Evolutionary conservation across 2,329 filamentous ascomycete species (phyloP), one percentile per base, ranked within the genome.

Genomic region (Ambrosiella xylebori): DNA sequence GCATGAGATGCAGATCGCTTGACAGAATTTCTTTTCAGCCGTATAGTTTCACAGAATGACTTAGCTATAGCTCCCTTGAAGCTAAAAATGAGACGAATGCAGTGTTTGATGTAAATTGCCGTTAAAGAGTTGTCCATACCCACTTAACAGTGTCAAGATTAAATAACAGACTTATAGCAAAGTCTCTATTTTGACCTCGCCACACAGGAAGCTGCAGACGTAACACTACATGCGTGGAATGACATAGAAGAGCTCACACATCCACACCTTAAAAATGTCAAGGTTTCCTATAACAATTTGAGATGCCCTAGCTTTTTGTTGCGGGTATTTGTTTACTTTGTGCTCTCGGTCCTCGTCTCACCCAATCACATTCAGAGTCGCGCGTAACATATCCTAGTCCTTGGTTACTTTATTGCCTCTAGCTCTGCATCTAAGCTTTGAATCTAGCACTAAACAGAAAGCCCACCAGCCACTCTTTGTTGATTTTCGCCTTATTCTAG

Each of bases 281-380:
- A 51, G 47, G 47, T 27, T 36, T 51, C 27, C 47, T n/a, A 17
- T 15, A 17, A 19, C 35, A 35, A 15, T 2, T 35, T 7, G 3
- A 17, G 27, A 8, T 51, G 15, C 47, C 47, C 27, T 11, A 35
- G 35, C 44, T 17, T 60, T 12, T 36, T 57, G 13, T 51, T 60
- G 55, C 58, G 55, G 58, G 36, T 50, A 53, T 60, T 60, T 60
- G 59, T 57, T 60, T 60, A 57, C 59, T 54, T 27, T 54, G 37
- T 27, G 52, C 52, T 59, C 41, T 50, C 51, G 27, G 41, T 38
- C 51, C 51, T 57, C 37, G 50, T 38, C 11, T 17, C 38, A 52
- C 38, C 59, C 59, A 60, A 60, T 60, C 55, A 57, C 37, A 50
- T 13, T 35, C 8, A 17, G 39, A 27, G 9, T 50, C 40, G 50